phyloP scores from a whole-genome alignment of 1,284 basidiomycete genomes.

The Sparassis latifolia region DNA sequence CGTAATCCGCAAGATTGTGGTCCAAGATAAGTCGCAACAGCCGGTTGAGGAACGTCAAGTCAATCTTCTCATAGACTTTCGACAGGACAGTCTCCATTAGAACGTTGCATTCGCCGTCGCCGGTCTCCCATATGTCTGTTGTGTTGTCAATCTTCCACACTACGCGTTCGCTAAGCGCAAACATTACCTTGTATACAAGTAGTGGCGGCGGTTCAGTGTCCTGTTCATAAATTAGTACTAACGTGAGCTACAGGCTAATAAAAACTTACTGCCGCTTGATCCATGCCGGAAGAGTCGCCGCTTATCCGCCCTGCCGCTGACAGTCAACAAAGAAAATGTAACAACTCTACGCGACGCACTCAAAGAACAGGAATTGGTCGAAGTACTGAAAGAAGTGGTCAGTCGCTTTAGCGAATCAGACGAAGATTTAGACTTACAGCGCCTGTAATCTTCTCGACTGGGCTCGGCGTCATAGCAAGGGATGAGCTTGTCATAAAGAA shows the following conservation, averaged over 20 bases:
- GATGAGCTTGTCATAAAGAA: conserved; percentile 97
- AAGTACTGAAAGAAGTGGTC: conserved; percentile 60
- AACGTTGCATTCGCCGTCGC: conserved; percentile 93
- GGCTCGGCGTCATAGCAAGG: conserved; percentile 98
- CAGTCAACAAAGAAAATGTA: conserved; percentile 10
- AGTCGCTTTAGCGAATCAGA: too few relatives aligned
- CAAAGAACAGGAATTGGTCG: conserved; percentile 85
- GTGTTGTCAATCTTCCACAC: too few relatives aligned
- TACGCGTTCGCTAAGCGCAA: neutral
- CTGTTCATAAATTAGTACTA: conserved; percentile 18
- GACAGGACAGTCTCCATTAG: conserved; percentile 96
- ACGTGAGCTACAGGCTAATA: neutral
- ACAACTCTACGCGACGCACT: too few relatives aligned
- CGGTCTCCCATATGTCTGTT: conserved; percentile 94
- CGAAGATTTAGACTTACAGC: conserved; percentile 46
- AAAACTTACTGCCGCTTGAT: conserved; percentile 75
- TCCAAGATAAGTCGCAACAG: conserved; percentile 91
- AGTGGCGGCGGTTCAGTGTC: conserved; percentile 95
- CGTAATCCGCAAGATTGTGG: conserved; percentile 97
- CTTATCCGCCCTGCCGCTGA: conserved; percentile 78
- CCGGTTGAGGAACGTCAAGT: conserved; percentile 89
- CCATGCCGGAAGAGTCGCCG: conserved; percentile 93
- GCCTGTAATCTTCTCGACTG: conserved; percentile 97
- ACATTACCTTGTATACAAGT: conserved; percentile 81
- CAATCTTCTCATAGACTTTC: conserved; percentile 97